Conservation (phyloP, 2,329 filamentous ascomycete species). For the Pyrenochaeta sp. region DNA sequence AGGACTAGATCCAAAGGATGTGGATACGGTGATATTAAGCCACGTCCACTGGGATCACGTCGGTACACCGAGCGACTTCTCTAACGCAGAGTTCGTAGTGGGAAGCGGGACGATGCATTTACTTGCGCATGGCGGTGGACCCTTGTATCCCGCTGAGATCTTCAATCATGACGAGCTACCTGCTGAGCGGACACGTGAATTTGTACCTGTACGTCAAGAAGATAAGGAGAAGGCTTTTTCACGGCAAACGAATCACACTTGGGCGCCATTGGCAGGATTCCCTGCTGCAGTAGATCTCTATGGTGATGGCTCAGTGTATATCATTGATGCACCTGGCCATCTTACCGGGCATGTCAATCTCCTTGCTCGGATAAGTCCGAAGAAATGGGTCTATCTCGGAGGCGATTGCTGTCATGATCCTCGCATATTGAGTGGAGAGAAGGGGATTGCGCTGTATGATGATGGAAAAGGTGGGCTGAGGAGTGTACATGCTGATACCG, state of each 20-base stretch:
- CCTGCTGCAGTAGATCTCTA: conserved; percentile 58
- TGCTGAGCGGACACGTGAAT: conserved; percentile 52
- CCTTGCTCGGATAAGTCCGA: conserved; percentile 51
- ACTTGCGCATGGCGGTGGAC: conserved; percentile 34
- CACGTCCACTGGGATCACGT: conserved; percentile 68
- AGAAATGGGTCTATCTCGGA: conserved; percentile 59
- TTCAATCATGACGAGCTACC: conserved; percentile 58
- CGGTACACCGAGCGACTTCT: conserved; percentile 64
- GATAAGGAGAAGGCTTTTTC: conserved; percentile 30
- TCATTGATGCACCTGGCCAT: conserved; percentile 62
- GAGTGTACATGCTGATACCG: conserved; percentile 62
- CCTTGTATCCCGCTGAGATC: conserved; percentile 53
- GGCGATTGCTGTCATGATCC: conserved; percentile 65
- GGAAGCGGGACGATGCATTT: conserved; percentile 50
- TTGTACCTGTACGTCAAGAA: conserved; percentile 44
- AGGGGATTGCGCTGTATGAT: conserved; percentile 60
- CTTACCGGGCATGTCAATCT: conserved; percentile 62
- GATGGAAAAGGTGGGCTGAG: conserved; percentile 55
- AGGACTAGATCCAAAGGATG: conserved; percentile 46
- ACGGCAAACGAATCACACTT: conserved; percentile 35
- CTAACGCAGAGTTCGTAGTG: conserved; percentile 59
- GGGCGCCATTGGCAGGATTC: conserved; percentile 57
- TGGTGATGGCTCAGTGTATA: conserved; percentile 56
- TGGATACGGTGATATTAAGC: conserved; percentile 58
- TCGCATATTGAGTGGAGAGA: conserved; percentile 61